Evolutionary conservation across 176 grass and related monocot species (phyloP).

Genomic region (Aechmea fasciata): DNA sequence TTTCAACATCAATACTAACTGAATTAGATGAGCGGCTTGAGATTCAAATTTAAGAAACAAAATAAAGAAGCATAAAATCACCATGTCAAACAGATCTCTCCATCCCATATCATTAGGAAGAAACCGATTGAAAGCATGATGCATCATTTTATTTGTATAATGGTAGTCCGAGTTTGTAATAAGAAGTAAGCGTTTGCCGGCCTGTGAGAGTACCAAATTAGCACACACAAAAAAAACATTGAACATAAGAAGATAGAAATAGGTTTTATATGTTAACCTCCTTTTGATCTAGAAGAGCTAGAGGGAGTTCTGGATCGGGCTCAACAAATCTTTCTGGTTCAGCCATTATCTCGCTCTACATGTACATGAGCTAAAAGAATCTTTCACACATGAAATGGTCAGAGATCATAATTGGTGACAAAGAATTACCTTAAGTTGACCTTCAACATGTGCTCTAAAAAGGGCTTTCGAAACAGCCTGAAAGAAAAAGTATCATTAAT

Average conservation of each 20-base stretch:
- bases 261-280: slow-evolving; percentile 43
- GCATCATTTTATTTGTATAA: slow-evolving; percentile 99
- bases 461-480: slow-evolving; percentile 86
- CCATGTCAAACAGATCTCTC: slow-evolving; percentile 98
- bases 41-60: slow-evolving; percentile 6
- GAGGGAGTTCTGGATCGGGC: slow-evolving; percentile 88
- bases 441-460: slow-evolving; percentile 98
- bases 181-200: slow-evolving; percentile 82
- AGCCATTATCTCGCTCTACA: slow-evolving; percentile 96
- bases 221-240: slow-evolving; percentile 4
- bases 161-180: slow-evolving; percentile 97
- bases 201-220: slow-evolving; percentile 37
- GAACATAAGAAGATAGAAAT: slow-evolving; percentile 12
- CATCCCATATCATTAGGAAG: slow-evolving; percentile 95
- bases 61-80: slow-evolving; percentile 27
- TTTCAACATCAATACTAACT: too few species aligned
- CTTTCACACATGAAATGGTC: slow-evolving; percentile 24
- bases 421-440: slow-evolving; percentile 80
- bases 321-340: slow-evolving; percentile 94
- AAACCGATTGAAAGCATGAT: slow-evolving; percentile 89
- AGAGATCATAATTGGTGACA: slow-evolving; percentile 18
- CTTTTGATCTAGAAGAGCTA: slow-evolving; percentile 98
- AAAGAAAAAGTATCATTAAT: slow-evolving; percentile 23
- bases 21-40: background rate
- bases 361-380: slow-evolving; percentile 32